These are phyloP conservation scores for Psilocybe cyanescens DNA, from an alignment of 768 basidiomycete genomes.

Conservation along the genomic window DNA sequence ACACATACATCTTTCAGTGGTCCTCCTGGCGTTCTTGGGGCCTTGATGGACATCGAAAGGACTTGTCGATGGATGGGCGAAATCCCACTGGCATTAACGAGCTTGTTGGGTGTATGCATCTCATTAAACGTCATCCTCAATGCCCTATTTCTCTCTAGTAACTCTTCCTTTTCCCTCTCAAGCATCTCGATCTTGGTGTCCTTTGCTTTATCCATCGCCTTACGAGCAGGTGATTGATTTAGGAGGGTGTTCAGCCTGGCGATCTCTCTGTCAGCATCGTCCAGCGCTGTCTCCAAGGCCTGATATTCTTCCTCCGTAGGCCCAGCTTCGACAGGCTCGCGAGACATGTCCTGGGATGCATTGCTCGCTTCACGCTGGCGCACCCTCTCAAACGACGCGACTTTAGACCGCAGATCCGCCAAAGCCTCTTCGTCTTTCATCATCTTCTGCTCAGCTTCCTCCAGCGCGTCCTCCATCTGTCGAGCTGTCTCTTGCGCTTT, in stretches of 20 bases:
- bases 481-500: slow-evolving; percentile 57
- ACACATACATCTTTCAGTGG: slow-evolving; percentile 74
- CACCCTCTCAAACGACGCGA: slow-evolving; percentile 63
- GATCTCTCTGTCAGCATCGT: slow-evolving; percentile 77
- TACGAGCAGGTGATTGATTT: slow-evolving; percentile 73
- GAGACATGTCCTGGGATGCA: slow-evolving; percentile 29
- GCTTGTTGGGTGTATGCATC: slow-evolving; percentile 60
- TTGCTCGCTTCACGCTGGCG: slow-evolving; percentile 34
- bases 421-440: slow-evolving; percentile 58
- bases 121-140: slow-evolving; percentile 57
- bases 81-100: slow-evolving; percentile 58
- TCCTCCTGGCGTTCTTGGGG: slow-evolving; percentile 79
- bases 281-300: slow-evolving; percentile 75
- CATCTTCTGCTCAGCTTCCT: slow-evolving; percentile 77
- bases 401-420: slow-evolving; percentile 50
- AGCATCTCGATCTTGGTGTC: slow-evolving; percentile 77
- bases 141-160: slow-evolving; percentile 70
- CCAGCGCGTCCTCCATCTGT: slow-evolving; percentile 78
- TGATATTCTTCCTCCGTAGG: slow-evolving; percentile 61
- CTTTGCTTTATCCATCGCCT: slow-evolving; percentile 78
- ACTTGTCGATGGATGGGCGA: slow-evolving; percentile 82
- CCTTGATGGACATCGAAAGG: slow-evolving; percentile 66
- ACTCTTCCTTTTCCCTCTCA: slow-evolving; percentile 76
- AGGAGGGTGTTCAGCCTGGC: slow-evolving; percentile 68
- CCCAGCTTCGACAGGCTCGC: slow-evolving; percentile 30